Evolutionary conservation across 805 yeast species (phyloP), one percentile per base, ranked within the genome.

Genomic region (Lachancea quebecensis): DNA sequence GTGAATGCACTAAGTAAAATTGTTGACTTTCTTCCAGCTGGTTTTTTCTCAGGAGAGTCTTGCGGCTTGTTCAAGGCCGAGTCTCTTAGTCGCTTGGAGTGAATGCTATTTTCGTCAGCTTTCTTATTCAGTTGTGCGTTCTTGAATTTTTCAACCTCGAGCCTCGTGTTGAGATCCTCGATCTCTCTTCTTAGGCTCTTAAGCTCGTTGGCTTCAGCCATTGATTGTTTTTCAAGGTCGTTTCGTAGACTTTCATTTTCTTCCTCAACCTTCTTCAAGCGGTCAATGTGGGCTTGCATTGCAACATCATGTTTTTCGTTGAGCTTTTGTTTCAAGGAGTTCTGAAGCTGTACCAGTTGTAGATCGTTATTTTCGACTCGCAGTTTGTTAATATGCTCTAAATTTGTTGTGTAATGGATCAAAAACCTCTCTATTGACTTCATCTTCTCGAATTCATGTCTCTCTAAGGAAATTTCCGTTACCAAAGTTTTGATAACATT

Each of bases 381-480:
- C 14, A 56, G 43, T 40, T 61, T 60, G 39, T 59, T 60, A 6
- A 60, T 49, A 39, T 56, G 59, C 42, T 59, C 66, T 8, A 64
- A 40, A 44, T 58, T 59, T 1, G 59, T 48, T 2, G 59, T 73
- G 53, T 79, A 85, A 47, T 71, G 73, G 36, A 65, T 63, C 47
- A 84, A 59, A 52, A 81, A 83, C 18, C 64, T 67, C 31, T 77
- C 79, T 35, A 85, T 66, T 10, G 82, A 72, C 38, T 68, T 66
- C 44, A 83, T 59, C 46, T 79, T 72, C 50, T 75, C 68, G 51
- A 73, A 79, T 53, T 83, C 84, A 42, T 79, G 70, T 52, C 75
- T 80, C 45, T 79, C 79, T 50, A 75, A 69, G 42, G 79, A 72
- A 15, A 85, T 64, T 44, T 79, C 78, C 27, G 74, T 66, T 1